A percentile compares a stretch with the other conserved stretches of the same genome.
Conservation (phyloP, 208 protist genomes). For the Wallacemonas sp. region DNA sequence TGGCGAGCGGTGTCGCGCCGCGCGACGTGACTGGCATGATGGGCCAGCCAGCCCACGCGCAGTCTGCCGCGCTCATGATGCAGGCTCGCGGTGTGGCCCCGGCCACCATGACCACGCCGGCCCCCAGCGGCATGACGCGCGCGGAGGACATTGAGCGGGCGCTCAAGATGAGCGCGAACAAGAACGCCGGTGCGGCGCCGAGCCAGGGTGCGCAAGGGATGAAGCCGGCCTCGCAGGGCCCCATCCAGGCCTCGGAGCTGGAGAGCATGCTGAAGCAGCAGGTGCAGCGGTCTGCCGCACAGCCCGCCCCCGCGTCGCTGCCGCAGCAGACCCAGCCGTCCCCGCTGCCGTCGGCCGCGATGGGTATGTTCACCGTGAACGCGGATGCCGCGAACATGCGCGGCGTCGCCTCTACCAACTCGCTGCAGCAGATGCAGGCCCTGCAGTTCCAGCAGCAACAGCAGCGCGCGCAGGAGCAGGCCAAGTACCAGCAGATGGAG, state of each 20-base stretch:
- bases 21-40: background rate
- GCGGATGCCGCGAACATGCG: conserved; percentile 30
- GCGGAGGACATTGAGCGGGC: conserved; percentile 16
- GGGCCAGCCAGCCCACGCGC: conserved; percentile 1
- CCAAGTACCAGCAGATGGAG: conserved; percentile 1
- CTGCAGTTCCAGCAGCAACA: conserved; percentile 29
- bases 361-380: conserved; percentile 28
- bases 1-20: background rate
- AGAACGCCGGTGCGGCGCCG: background rate
- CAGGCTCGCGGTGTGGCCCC: background rate
- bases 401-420: conserved; percentile 28
- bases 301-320: background rate
- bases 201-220: conserved; percentile 15
- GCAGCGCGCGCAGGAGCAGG: conserved; percentile 15
- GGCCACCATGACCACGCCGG: background rate
- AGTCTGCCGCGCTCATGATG: background rate
- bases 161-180: conserved; percentile 8
- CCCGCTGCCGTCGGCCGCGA: background rate
- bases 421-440: conserved; percentile 32
- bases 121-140: conserved; percentile 4
- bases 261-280: conserved; percentile 24
- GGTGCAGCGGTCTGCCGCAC: conserved; percentile 18
- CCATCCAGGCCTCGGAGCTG: conserved; percentile 10
- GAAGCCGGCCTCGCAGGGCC: conserved; percentile 10
- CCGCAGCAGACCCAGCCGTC: background rate